A percentile compares a stretch with the other conserved stretches of the same genome.
Evolutionary conservation across 2,329 filamentous ascomycete genomes (phyloP).

Genomic region (Cladophialophora bantiana): DNA sequence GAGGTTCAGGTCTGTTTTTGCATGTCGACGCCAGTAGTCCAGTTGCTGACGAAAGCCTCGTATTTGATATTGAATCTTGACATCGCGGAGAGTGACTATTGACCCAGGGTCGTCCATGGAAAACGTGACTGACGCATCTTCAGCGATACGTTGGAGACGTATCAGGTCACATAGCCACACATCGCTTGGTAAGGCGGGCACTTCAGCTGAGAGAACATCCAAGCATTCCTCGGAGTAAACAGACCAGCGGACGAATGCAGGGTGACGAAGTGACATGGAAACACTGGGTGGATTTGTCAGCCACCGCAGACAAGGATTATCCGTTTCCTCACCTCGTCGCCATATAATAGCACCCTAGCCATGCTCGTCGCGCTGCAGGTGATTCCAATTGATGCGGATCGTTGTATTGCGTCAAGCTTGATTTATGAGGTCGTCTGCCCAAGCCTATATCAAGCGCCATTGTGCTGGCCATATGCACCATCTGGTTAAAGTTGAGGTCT

Average conservation of each 20-base stretch:
- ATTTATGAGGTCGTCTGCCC: conserved; percentile 60
- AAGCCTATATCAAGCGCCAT: conserved; percentile 86
- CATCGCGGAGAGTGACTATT: conserved; percentile 63
- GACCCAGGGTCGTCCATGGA: conserved; percentile 68
- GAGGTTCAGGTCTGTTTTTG: conserved; percentile 56
- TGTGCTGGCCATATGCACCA: conserved; percentile 78
- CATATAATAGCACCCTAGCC: conserved; percentile 67
- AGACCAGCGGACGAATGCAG: conserved; percentile 66
- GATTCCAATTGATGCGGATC: conserved; percentile 49
- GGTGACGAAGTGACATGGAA: conserved; percentile 64
- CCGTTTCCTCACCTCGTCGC: conserved; percentile 55
- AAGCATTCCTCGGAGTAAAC: conserved; percentile 69
- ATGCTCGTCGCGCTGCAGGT: conserved; percentile 64
- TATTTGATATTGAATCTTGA: conserved; percentile 69
- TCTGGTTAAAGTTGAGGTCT: conserved; percentile 87
- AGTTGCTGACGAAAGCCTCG: conserved; percentile 70
- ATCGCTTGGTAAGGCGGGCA: conserved; percentile 63
- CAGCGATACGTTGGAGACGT: conserved; percentile 68
- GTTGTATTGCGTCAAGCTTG: conserved; percentile 45
- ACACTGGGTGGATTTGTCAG: conserved; percentile 46
- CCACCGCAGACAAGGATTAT: background rate
- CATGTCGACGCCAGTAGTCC: conserved; percentile 64
- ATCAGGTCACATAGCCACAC: conserved; percentile 64
- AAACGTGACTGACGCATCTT: conserved; percentile 72
- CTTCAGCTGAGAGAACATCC: conserved; percentile 62